Percentiles rank a stretch among this genome's conserved stretches.
Conservation (phyloP, 2,329 filamentous ascomycete species). For the Lecanicillium sp. region DNA sequence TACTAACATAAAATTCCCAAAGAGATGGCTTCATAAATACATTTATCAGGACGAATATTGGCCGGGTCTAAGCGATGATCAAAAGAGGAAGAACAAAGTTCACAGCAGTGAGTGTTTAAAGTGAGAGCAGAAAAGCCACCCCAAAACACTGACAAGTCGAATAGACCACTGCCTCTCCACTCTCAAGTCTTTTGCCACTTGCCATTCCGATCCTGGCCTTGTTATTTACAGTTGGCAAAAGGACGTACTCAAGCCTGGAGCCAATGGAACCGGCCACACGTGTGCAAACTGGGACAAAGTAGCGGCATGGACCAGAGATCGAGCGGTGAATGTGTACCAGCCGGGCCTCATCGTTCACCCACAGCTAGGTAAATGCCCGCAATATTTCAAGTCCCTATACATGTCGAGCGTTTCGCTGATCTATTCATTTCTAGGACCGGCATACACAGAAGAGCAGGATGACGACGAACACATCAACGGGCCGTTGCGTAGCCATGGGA, state of each 20-base stretch:
- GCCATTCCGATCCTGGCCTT: slow-evolving; percentile 9
- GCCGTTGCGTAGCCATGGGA: not conserved
- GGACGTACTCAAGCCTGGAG: slow-evolving; percentile 4
- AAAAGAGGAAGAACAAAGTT: slow-evolving; percentile 8
- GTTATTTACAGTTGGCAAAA: slow-evolving; percentile 13
- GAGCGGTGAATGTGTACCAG: slow-evolving; percentile 6
- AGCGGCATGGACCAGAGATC: not conserved
- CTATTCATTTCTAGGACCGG: not conserved
- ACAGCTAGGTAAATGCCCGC: not conserved
- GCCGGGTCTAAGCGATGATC: slow-evolving; percentile 6
- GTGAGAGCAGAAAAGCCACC: not conserved
- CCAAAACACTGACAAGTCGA: not conserved
- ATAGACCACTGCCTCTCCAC: slow-evolving; percentile 10
- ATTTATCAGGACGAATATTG: slow-evolving; percentile 12
- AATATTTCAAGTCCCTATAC: not conserved
- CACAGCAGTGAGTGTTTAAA: slow-evolving; percentile 8
- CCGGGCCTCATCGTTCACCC: slow-evolving; percentile 7
- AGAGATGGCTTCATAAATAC: slow-evolving; percentile 14
- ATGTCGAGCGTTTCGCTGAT: not conserved
- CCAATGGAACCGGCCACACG: slow-evolving; percentile 1
- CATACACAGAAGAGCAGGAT: not conserved
- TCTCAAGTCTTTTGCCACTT: slow-evolving; percentile 7
- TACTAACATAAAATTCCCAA: not conserved
- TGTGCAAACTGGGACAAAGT: slow-evolving; percentile 9
- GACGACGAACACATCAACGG: not conserved